Evolutionary conservation across 306 rosid genomes (phyloP).

Genomic region (Dryas drummondii): DNA sequence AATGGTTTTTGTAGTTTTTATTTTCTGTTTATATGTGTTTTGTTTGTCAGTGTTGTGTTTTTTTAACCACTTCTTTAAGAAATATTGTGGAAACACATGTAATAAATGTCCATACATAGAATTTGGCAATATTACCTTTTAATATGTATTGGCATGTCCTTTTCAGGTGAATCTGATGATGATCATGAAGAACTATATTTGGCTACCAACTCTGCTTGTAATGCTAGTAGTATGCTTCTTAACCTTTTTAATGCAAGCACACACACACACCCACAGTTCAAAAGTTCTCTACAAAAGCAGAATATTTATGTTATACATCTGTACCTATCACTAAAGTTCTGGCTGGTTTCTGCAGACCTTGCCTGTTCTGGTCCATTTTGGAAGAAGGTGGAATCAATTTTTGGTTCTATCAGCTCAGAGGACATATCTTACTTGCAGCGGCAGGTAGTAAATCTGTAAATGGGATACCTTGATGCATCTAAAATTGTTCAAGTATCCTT

Average conservation of each 20-base stretch:
- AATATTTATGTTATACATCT: conserved; percentile 5
- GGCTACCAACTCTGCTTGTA: conserved; percentile 72
- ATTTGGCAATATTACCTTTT: conserved; percentile 22
- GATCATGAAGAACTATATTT: conserved; percentile 66
- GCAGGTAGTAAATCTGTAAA: conserved; percentile 49
- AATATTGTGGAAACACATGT: neutral
- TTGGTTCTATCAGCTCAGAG: conserved; percentile 60
- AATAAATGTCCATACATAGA: neutral
- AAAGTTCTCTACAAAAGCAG: conserved; percentile 6
- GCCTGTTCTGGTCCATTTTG: conserved; percentile 77
- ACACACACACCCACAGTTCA: neutral
- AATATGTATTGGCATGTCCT: conserved; percentile 24
- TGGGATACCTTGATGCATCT: conserved; percentile 26
- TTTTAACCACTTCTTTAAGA: neutral
- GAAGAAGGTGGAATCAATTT: conserved; percentile 71
- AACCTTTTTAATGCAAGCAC: conserved; percentile 9
- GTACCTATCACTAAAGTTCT: conserved; percentile 32
- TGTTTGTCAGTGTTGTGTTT: neutral
- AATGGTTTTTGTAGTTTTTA: neutral
- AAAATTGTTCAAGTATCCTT: conserved; percentile 3
- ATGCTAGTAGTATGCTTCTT: conserved; percentile 69
- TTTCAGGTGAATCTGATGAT: conserved; percentile 82
- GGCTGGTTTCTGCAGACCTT: conserved; percentile 48
- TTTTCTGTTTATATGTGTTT: neutral
- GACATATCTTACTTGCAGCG: conserved; percentile 68